Conservation (phyloP, 176 grass and related monocot genomes). For the Eragrostis curvula region DNA sequence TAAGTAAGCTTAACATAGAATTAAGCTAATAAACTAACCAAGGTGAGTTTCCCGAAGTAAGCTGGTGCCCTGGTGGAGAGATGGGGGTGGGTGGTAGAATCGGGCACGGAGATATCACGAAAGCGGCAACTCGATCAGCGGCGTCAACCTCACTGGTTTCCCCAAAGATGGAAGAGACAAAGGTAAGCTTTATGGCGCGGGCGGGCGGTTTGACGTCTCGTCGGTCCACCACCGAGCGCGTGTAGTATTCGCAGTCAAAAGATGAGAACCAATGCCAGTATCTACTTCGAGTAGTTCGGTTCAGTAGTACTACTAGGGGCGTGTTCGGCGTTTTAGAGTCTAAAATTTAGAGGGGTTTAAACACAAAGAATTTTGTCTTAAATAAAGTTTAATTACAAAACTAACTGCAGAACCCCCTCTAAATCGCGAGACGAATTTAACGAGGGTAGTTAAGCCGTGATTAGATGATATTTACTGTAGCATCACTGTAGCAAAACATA, state of each 20-base stretch:
- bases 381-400: too few relatives aligned
- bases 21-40: neutral
- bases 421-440: too few relatives aligned
- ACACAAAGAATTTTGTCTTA: too few relatives aligned
- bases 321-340: too few relatives aligned
- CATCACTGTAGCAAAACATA: too few relatives aligned
- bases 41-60: neutral
- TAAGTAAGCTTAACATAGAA: neutral
- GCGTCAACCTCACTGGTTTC: neutral
- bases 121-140: neutral
- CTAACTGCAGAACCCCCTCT: too few relatives aligned
- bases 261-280: neutral
- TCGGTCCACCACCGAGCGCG: neutral
- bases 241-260: neutral
- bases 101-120: neutral
- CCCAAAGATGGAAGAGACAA: slow-evolving; percentile 14
- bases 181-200: slow-evolving; percentile 33
- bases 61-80: too few relatives aligned
- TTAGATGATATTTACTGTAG: too few relatives aligned
- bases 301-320: too few relatives aligned
- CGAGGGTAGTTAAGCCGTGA: too few relatives aligned
- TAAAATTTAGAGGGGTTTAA: too few relatives aligned
- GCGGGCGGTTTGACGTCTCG: slow-evolving; percentile 30
- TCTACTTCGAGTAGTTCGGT: neutral
- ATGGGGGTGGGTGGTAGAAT: neutral